Evolutionary conservation across 202 grass and related monocot genomes (phyloP).

Genomic region (Schoenoplectus triqueter): DNA sequence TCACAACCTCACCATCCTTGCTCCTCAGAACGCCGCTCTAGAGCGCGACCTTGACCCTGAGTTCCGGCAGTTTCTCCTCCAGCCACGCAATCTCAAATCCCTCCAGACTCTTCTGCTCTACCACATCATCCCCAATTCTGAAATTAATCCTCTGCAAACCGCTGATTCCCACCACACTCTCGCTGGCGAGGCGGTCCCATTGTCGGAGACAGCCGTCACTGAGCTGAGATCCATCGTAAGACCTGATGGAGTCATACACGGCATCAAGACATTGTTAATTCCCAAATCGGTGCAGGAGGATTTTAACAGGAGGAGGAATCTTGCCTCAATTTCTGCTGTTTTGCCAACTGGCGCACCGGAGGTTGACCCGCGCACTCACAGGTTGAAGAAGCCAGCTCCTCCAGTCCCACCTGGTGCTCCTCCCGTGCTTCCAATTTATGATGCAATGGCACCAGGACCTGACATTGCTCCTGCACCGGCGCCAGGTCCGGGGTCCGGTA

Average conservation of each 20-base stretch:
- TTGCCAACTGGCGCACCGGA: slow-evolving; percentile 65
- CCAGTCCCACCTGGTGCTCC: slow-evolving; percentile 45
- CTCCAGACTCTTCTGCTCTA: slow-evolving; percentile 67
- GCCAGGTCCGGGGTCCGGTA: slow-evolving; percentile 49
- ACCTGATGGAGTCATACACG: slow-evolving; percentile 69
- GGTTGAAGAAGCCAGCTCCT: slow-evolving; percentile 58
- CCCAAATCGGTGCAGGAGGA: slow-evolving; percentile 66
- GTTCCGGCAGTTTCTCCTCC: slow-evolving; percentile 79
- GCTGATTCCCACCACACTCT: slow-evolving; percentile 44
- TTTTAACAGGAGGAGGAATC: slow-evolving; percentile 71
- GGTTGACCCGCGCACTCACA: slow-evolving; percentile 68
- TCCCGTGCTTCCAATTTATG: slow-evolving; percentile 57
- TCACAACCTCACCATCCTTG: slow-evolving; percentile 77
- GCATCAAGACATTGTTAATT: slow-evolving; percentile 62
- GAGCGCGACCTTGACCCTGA: slow-evolving; percentile 78
- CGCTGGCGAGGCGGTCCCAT: slow-evolving; percentile 51
- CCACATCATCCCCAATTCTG: slow-evolving; percentile 65
- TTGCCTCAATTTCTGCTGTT: slow-evolving; percentile 62
- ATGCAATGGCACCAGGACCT: slow-evolving; percentile 59
- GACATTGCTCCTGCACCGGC: slow-evolving; percentile 61
- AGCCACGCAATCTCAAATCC: slow-evolving; percentile 68
- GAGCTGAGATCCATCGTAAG: slow-evolving; percentile 52
- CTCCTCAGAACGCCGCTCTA: slow-evolving; percentile 67
- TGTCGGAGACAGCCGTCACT: slow-evolving; percentile 37
- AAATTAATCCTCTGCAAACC: slow-evolving; percentile 30